Base-by-base conservation (phyloP, 768 basidiomycete species). In the Baorangia bicolor region DNA sequence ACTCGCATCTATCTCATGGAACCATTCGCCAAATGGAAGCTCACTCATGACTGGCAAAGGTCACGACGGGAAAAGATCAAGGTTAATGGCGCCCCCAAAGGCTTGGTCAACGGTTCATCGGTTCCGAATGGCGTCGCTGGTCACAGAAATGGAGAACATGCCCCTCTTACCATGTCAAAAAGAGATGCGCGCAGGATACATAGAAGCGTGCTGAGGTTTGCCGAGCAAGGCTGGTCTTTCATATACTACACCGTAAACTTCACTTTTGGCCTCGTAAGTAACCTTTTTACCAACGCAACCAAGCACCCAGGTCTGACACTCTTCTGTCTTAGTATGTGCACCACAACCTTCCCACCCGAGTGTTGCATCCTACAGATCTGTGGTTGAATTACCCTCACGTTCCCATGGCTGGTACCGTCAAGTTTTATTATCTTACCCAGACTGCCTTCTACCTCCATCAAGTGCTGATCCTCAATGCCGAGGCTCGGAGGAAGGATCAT, bases 151-250 rank as follows among this genome's bases (percentile, higher is more conserved):
- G 68, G 64, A 23, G 37, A 56, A 37, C 34, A 49, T 35, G 14
- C 49, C 47, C 59, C 60, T 41, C 43, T 64, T n/a, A 49, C 51
- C 55, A 70, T 58, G 62, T 58, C 67, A 48, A 58, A 65, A 58
- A 81, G 76, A 61, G 85, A 90, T 63, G 74, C 80, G 20, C 83
- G 78, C 49, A 81, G 77, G 61, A 76, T 90, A 55, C 83, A 87
- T 56, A 79, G 88, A 66, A 86, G 84, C 57, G 86, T 94, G 39
- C 69, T 90, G 42, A 79, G 97, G 63, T 98, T 98, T 67, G 92
- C 93, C 3, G 97, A 99, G 71, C 97, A 99, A 74, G 90, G 93
- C 53, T 98, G 94, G 92, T 85, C 84, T 34, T 79, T 86, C 42
- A 72, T 92, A 46, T 98, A 96, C 72, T 94, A 91, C 67, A 75